Percentiles rank a stretch among this genome's conserved stretches.
These are phyloP conservation scores for Cyclotella atomus DNA, from an alignment of 108 stramenopile species.

Conservation along the genomic window DNA sequence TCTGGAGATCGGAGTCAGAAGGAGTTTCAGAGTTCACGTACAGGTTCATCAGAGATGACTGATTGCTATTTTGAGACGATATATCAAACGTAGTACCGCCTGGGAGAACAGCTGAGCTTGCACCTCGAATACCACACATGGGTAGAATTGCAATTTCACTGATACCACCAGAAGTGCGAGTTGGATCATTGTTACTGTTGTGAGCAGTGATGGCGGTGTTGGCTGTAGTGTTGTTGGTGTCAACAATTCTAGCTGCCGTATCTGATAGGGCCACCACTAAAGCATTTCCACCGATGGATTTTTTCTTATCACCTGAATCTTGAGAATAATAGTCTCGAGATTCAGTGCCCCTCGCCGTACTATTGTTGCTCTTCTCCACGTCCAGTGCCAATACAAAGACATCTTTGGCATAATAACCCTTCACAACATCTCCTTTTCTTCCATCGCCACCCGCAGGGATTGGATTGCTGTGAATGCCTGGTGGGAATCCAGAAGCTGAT, in stretches of 20 bases:
- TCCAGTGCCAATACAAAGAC: constrained; percentile 71
- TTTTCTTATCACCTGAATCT: constrained; percentile 1
- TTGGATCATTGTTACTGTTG: constrained; percentile 21
- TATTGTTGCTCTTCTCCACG: constrained; percentile 29
- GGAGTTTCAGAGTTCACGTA: constrained; percentile 80
- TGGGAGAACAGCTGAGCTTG: constrained; percentile 52
- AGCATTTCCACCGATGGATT: constrained; percentile 45
- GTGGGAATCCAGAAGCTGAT: constrained; percentile 29
- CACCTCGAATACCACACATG: constrained; percentile 44
- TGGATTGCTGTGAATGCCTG: constrained; percentile 35
- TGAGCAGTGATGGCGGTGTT: background rate
- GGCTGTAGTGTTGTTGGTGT: background rate
- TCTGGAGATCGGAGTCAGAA: constrained; percentile 67
- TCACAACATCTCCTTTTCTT: constrained; percentile 37
- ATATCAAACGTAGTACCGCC: constrained; percentile 84
- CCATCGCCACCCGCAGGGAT: background rate
- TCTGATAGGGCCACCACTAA: constrained; percentile 70
- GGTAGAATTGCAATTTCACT: constrained; percentile 76
- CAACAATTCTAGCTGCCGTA: constrained; percentile 41
- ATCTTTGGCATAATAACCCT: constrained; percentile 63
- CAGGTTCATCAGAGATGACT: constrained; percentile 51
- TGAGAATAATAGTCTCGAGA: constrained; percentile 25
- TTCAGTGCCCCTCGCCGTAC: background rate
- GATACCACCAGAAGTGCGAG: constrained; percentile 63
- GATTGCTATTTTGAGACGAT: constrained; percentile 22